These are phyloP conservation scores for Paramecium tetraurelia DNA, from an alignment of 73 alveolate genomes.

Conservation along the genomic window DNA sequence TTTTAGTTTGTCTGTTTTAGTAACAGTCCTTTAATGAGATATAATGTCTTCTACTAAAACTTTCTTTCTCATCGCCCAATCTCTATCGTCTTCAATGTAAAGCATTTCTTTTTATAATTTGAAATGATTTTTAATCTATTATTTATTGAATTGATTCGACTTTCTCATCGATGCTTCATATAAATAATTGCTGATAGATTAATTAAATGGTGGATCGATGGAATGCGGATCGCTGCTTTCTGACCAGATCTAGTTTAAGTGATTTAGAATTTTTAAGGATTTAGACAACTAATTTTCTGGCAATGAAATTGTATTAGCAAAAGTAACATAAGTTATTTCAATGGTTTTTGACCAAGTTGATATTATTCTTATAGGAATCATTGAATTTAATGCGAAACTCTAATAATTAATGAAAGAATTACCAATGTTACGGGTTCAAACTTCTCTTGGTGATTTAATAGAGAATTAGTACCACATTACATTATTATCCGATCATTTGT, in stretches of 20 bases:
- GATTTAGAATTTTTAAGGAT: not conserved
- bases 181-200: not conserved
- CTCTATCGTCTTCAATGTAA: slow-evolving; percentile 18
- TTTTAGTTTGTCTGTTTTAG: not conserved
- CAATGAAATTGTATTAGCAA: slow-evolving; percentile 84
- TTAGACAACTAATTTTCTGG: slow-evolving; percentile 15
- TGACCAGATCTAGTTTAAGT: slow-evolving; percentile 13
- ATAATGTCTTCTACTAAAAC: not conserved
- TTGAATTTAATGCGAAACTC: slow-evolving; percentile 79
- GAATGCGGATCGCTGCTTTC: slow-evolving; percentile 31
- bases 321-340: slow-evolving; percentile 77
- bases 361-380: slow-evolving; percentile 54
- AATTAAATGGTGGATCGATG: slow-evolving; percentile 40
- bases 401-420: slow-evolving; percentile 48
- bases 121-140: not conserved
- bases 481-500: slow-evolving; percentile 73
- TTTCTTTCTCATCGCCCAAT: slow-evolving; percentile 30
- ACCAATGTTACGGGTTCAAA: slow-evolving; percentile 77
- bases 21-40: not conserved
- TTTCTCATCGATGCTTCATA: slow-evolving; percentile 43
- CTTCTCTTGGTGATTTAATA: slow-evolving; percentile 65
- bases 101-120: slow-evolving; percentile 4
- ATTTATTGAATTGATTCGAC: not conserved
- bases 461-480: slow-evolving; percentile 93
- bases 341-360: slow-evolving; percentile 86